Conservation (phyloP, 441 rosid species). For the Jatropha podagrica region DNA sequence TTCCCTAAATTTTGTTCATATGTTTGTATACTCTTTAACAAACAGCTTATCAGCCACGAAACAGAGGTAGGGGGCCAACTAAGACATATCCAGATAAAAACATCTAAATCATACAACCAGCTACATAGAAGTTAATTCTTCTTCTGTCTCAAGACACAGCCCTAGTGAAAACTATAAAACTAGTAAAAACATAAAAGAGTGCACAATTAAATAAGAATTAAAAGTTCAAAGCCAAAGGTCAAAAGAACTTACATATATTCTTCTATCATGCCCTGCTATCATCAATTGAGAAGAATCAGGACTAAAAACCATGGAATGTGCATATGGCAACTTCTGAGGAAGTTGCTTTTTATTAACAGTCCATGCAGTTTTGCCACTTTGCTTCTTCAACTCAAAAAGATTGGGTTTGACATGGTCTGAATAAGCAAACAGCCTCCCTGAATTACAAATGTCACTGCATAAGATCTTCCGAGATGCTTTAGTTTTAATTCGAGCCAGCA, state of each 20-base stretch:
- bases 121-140: not conserved
- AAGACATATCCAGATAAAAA: not conserved
- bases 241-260: slow-evolving; percentile 65
- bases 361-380: slow-evolving; percentile 50
- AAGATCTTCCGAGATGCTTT: slow-evolving; percentile 71
- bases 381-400: slow-evolving; percentile 68
- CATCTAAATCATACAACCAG: not conserved
- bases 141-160: not conserved
- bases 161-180: not conserved
- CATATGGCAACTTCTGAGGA: slow-evolving; percentile 59
- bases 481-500: slow-evolving; percentile 72
- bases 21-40: not conserved
- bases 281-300: slow-evolving; percentile 69
- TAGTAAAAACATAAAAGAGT: not conserved
- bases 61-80: not conserved
- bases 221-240: slow-evolving; percentile 1
- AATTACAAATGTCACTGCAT: slow-evolving; percentile 78
- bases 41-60: not conserved
- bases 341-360: slow-evolving; percentile 60
- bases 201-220: not conserved
- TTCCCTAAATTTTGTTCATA: not conserved
- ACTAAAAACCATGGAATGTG: slow-evolving; percentile 84
- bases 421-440: slow-evolving; percentile 75
- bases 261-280: slow-evolving; percentile 78
- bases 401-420: slow-evolving; percentile 72